Percentiles rank a stretch among this genome's conserved stretches.
These are phyloP conservation scores for Waitea zeae DNA, from an alignment of 1,284 basidiomycete genomes.

Conservation along the genomic window DNA sequence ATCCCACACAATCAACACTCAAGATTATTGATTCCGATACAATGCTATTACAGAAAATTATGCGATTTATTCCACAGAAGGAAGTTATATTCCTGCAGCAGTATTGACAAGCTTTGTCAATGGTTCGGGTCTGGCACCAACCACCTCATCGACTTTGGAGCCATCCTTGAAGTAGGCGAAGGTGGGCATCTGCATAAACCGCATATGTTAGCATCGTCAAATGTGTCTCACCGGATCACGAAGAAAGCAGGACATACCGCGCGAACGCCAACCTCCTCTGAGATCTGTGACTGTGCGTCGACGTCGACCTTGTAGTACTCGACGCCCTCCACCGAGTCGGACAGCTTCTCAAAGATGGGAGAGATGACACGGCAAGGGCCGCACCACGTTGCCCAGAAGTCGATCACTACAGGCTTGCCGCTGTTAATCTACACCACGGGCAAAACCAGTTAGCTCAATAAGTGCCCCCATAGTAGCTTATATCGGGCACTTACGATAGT, in stretches of 20 bases:
- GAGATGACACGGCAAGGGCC: constrained; percentile 66
- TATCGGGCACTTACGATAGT: too few relatives aligned
- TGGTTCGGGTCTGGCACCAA: constrained; percentile 44
- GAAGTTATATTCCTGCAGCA: too few relatives aligned
- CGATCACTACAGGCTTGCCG: constrained; percentile 45
- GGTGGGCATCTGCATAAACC: constrained; percentile 43
- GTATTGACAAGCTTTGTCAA: too few relatives aligned
- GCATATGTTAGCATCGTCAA: constrained; percentile 2
- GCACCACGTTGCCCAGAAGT: constrained; percentile 70
- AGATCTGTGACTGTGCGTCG: constrained; percentile 36
- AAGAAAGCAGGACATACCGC: constrained; percentile 47
- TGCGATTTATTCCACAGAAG: too few relatives aligned
- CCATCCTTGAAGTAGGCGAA: constrained; percentile 63
- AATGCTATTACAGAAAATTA: too few relatives aligned
- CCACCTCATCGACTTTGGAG: constrained; percentile 36
- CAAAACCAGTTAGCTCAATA: too few relatives aligned
- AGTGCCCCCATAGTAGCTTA: too few relatives aligned
- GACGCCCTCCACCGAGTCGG: constrained; percentile 28
- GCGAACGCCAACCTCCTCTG: constrained; percentile 53
- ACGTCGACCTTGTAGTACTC: constrained; percentile 76
- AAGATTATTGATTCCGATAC: too few relatives aligned
- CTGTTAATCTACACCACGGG: constrained; percentile 48
- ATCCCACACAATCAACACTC: too few relatives aligned
- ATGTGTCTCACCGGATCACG: not conserved
- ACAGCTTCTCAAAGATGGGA: constrained; percentile 63